A percentile compares a stretch with the other conserved stretches of the same genome.
Conservation (phyloP, 1,284 basidiomycete genomes). For the Coriolopsis trogii region DNA sequence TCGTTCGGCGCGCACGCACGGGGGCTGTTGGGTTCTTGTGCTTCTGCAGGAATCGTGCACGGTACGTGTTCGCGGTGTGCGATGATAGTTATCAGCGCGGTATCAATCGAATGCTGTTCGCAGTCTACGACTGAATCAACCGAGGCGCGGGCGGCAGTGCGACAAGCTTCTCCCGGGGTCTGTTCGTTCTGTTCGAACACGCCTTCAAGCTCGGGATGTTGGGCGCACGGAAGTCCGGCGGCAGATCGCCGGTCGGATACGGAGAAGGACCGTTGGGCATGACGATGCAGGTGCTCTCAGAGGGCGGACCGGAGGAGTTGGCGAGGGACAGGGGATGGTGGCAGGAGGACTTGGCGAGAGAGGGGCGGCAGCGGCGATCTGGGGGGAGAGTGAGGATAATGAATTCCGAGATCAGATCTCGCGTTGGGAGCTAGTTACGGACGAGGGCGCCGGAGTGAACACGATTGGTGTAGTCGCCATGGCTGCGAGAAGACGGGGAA, state of each 20-base stretch:
- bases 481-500: conserved; percentile 16
- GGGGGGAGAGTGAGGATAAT: conserved; percentile 9
- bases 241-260: too few relatives aligned
- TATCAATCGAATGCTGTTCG: conserved; percentile 20
- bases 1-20: conserved; percentile 1
- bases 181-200: conserved; percentile 8
- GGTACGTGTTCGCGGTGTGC: conserved; percentile 24
- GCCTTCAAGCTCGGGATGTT: background rate
- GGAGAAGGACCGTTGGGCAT: conserved; percentile 5
- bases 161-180: conserved; percentile 10
- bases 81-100: conserved; percentile 16
- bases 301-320: background rate
- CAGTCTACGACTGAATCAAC: conserved; percentile 30
- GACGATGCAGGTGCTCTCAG: conserved; percentile 3
- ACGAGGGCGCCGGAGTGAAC: too few relatives aligned
- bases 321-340: background rate
- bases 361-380: background rate
- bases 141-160: conserved; percentile 9
- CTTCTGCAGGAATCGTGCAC: conserved; percentile 32
- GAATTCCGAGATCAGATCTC: conserved; percentile 24
- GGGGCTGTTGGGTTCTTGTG: conserved; percentile 12
- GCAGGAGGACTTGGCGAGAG: background rate
- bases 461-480: conserved; percentile 21
- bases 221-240: too few relatives aligned
- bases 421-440: conserved; percentile 11